Evolutionary conservation across 441 rosid species (phyloP).

Genomic region (Gossypium lobatum): DNA sequence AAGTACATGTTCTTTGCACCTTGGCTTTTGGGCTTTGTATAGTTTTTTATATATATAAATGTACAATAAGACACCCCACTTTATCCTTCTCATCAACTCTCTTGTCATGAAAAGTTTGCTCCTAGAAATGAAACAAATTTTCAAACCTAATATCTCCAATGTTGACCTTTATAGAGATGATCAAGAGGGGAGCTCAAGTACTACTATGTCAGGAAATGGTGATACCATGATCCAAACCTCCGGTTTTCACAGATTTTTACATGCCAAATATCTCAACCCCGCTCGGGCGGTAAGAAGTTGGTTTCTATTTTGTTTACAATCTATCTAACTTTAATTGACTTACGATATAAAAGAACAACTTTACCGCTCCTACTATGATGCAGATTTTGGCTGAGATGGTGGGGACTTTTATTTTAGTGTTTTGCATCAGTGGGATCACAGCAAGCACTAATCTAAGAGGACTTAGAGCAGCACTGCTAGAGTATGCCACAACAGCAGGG

Average conservation of each 20-base stretch:
- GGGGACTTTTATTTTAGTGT: conserved; percentile 68
- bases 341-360: no score
- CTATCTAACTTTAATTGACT: no score
- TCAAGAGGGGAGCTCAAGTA: conserved; percentile 21
- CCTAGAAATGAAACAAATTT: conserved; percentile 28
- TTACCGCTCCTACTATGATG: neutral
- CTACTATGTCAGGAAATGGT: conserved; percentile 10
- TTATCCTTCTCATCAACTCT: neutral
- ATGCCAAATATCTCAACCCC: conserved; percentile 31
- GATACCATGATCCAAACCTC: conserved; percentile 7
- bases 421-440: conserved; percentile 57
- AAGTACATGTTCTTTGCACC: conserved; percentile 32
- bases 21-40: neutral
- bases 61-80: neutral
- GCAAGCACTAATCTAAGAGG: conserved; percentile 44
- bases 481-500: conserved; percentile 68
- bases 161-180: conserved; percentile 11
- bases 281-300: conserved; percentile 32
- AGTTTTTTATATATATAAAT: neutral
- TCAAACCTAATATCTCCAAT: conserved; percentile 8
- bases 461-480: conserved; percentile 55
- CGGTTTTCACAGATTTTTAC: neutral
- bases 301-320: no score
- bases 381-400: conserved; percentile 68
- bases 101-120: neutral